Evolutionary conservation across 2,329 filamentous ascomycete species (phyloP).

Genomic region (Calonectria pseudoreteaudii): DNA sequence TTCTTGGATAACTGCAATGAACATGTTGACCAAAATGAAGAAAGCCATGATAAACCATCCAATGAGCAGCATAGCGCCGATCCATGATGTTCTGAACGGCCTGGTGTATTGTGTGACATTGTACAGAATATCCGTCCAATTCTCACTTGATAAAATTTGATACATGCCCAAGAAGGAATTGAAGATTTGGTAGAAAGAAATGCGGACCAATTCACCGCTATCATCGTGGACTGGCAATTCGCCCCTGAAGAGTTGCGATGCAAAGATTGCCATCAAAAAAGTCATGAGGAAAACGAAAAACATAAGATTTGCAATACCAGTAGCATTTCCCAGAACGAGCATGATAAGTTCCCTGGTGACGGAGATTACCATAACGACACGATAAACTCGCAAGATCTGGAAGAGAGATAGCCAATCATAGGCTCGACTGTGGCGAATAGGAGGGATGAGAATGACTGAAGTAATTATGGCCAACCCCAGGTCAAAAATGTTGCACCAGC

Average conservation of each 20-base stretch:
- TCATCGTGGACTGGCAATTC: constrained; percentile 77
- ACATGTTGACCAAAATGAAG: constrained; percentile 99
- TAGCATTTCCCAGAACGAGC: constrained; percentile 89
- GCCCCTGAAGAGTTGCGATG: constrained; percentile 90
- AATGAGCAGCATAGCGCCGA: constrained; percentile 90
- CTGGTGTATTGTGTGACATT: constrained; percentile 78
- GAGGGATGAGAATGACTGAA: constrained; percentile 85
- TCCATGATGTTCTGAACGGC: constrained; percentile 82
- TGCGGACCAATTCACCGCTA: constrained; percentile 70
- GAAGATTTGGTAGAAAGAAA: constrained; percentile 91
- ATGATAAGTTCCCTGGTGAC: constrained; percentile 89
- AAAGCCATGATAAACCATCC: constrained; percentile 96
- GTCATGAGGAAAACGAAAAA: constrained; percentile 97
- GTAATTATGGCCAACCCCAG: constrained; percentile 84
- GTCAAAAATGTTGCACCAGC: constrained; percentile 83
- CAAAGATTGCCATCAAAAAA: constrained; percentile 93
- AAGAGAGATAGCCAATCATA: constrained; percentile 95
- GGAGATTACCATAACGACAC: constrained; percentile 88
- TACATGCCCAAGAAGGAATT: constrained; percentile 99
- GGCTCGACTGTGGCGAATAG: constrained; percentile 77
- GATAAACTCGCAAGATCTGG: constrained; percentile 91
- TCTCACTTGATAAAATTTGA: constrained; percentile 93
- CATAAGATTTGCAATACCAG: constrained; percentile 93
- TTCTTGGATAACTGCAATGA: constrained; percentile 99
- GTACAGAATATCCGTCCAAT: constrained; percentile 93